Base-by-base conservation (phyloP, 306 rosid species). In the Carpinus viminea region DNA sequence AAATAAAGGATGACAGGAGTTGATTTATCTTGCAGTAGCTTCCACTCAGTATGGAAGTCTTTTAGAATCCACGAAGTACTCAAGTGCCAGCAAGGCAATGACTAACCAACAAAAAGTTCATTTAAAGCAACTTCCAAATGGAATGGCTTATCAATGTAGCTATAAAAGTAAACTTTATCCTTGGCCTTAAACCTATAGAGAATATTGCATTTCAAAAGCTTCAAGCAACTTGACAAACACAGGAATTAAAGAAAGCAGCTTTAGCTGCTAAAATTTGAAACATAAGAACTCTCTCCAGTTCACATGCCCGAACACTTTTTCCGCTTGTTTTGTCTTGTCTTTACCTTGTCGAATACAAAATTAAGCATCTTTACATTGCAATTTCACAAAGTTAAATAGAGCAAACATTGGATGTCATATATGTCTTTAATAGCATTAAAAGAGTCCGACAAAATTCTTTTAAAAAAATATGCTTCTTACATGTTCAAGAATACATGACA, bases 231-330 rank as follows among this genome's bases (percentile, higher is more conserved):
- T 76, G 80, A 80, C 77, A 2, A 53, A 7, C 31, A 48, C 34
- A 43, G 77, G 34, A 48, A 75, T 53, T 72, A 54, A 79, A 75
- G 21, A 80, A 76, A 66, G 79, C 46, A 78, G 78, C 74, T 78
- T 80, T 81, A 85, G 70, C 68, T 24, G 69, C 76, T 77, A 38
- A 82, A 78, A 83, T 65, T 79, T 59, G 51, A 81, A 50, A 85
- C 85, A 61, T 68, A 78, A 41, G 54, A 50, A 26, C 78, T 51
- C 53, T 77, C 60, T 72, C 71, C 74, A 72, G 84, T 83, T 83
- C 78, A 79, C 76, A 69, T 66, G 31, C 64, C 26, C 21, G 16
- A 74, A 36, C 75, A 53, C 36, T 69, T 74, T 76, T 24, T 68
- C 56, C 56, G 59, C 59, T 53, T 53, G 51, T 45, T 47, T 68